Conservation (phyloP, 2,329 filamentous ascomycete species). For the Paecilomyces sp. region DNA sequence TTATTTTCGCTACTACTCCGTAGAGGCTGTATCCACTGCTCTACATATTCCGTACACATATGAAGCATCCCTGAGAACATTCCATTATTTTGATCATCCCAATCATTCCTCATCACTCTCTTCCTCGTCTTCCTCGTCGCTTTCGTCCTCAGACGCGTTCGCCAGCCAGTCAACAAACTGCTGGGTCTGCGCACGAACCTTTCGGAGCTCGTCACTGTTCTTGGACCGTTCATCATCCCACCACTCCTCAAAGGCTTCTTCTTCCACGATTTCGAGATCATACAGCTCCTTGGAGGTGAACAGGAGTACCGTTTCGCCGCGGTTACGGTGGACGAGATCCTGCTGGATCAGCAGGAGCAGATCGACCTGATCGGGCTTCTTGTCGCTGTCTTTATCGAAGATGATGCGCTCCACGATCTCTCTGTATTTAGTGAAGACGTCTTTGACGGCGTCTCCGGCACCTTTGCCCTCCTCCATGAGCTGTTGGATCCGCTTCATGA, state of each 20-base stretch:
- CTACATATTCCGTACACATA: neutral
- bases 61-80: neutral
- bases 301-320: constrained; percentile 62
- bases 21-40: neutral
- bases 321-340: constrained; percentile 61
- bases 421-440: constrained; percentile 57
- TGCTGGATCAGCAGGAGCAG: constrained; percentile 76
- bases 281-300: constrained; percentile 80
- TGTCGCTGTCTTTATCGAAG: constrained; percentile 46
- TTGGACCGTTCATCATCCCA: constrained; percentile 69
- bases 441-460: constrained; percentile 57
- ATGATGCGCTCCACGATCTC: constrained; percentile 53
- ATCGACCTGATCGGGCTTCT: constrained; percentile 69
- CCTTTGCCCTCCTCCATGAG: constrained; percentile 54
- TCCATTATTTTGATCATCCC: constrained; percentile 1
- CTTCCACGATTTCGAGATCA: constrained; percentile 74
- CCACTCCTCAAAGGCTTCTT: constrained; percentile 83
- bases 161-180: constrained; percentile 79
- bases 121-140: constrained; percentile 55
- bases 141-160: constrained; percentile 64
- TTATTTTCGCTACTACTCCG: neutral
- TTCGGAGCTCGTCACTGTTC: constrained; percentile 61
- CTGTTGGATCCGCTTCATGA: constrained; percentile 73
- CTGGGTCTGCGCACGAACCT: constrained; percentile 65
- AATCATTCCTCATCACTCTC: constrained; percentile 15